phyloP scores from a whole-genome alignment of 2,329 filamentous ascomycete genomes.

The Periglandula ipomoeae region DNA sequence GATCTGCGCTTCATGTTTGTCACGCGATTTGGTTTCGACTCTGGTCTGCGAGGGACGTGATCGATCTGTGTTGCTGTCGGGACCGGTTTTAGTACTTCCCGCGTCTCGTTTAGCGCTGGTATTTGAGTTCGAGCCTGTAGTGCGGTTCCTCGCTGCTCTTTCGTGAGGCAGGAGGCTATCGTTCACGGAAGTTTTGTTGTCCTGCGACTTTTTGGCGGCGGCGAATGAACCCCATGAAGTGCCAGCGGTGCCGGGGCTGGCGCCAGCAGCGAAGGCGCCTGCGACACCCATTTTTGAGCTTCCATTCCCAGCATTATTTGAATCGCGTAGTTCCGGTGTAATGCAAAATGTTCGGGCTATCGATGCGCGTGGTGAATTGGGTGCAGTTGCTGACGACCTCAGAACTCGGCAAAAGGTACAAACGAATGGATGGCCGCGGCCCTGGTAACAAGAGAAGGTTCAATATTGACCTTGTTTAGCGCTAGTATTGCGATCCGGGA shows the following conservation, averaged over 20 bases:
- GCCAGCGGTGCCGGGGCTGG: conserved; percentile 11
- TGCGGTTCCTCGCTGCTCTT: conserved; percentile 17
- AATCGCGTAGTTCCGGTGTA: conserved; percentile 9
- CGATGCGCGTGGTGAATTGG: conserved; percentile 1
- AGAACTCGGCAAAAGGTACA: conserved; percentile 30
- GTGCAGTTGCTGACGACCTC: conserved; percentile 14
- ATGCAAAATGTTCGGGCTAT: not conserved
- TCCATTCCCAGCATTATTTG: conserved; percentile 13
- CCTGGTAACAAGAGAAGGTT: conserved; percentile 15
- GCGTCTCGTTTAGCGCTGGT: no score
- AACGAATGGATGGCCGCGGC: conserved; percentile 29
- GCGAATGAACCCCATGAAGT: conserved; percentile 14
- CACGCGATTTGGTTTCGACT: not conserved
- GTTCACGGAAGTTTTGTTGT: conserved; percentile 1
- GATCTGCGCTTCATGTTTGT: conserved; percentile 7
- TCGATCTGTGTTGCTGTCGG: not conserved
- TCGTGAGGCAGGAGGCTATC: conserved; percentile 29
- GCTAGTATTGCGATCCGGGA: not conserved
- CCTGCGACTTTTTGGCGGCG: not conserved
- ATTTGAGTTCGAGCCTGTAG: no score
- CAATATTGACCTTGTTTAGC: conserved; percentile 7
- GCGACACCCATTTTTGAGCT: conserved; percentile 16
- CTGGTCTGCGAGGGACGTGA: not conserved
- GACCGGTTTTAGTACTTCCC: not conserved
- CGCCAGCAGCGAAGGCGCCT: conserved; percentile 14